Evolutionary conservation across 345 rosid genomes (phyloP).

Genomic region (Eucalyptus erythrocorys): DNA sequence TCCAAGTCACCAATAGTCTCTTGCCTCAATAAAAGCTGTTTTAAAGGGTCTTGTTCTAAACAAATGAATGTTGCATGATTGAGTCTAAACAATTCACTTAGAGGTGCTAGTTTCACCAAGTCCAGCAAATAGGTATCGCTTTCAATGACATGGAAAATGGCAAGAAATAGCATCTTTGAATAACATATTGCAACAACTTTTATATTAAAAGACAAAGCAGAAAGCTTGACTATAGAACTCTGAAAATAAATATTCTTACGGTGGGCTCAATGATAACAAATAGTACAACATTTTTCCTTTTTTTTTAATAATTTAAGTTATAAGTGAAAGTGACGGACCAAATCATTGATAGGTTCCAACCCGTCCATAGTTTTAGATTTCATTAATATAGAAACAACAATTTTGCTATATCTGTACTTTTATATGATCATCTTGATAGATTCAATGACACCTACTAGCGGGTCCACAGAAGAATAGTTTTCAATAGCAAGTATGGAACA

Average conservation of each 20-base stretch:
- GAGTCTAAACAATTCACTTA: background rate
- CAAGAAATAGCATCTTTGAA: background rate
- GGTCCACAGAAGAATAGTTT: background rate
- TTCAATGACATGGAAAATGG: background rate
- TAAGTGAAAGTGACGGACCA: background rate
- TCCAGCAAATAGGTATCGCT: background rate
- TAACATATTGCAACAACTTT: background rate
- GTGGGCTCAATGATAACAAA: background rate
- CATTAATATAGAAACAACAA: background rate
- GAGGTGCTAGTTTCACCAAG: background rate
- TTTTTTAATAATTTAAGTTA: background rate
- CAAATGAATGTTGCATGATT: background rate
- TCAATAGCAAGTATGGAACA: background rate
- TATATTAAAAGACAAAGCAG: background rate
- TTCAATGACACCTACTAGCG: accelerated
- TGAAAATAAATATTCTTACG: accelerated
- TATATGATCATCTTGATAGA: background rate
- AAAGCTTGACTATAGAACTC: background rate
- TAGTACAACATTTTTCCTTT: accelerated
- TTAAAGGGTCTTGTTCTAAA: background rate
- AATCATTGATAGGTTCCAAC: background rate
- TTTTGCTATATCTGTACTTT: background rate
- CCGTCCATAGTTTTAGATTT: background rate
- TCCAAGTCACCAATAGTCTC: background rate
- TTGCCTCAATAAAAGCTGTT: background rate